Evolutionary conservation across 441 rosid species (phyloP).

Genomic region (Pelargonium citronellum): DNA sequence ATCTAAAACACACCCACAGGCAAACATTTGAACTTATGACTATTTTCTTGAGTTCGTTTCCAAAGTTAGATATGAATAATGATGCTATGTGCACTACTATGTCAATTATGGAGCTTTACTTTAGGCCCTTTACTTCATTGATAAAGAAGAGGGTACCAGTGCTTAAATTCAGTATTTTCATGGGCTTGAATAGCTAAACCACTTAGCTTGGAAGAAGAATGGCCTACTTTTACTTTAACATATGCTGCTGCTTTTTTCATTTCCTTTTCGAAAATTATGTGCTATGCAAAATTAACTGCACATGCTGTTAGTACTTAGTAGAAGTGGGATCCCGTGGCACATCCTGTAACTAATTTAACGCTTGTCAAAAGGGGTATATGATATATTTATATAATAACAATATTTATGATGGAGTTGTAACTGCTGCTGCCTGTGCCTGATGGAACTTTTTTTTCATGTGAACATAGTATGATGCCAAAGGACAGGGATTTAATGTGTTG

Average conservation of each 20-base stretch:
- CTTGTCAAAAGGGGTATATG: neutral
- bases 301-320: neutral
- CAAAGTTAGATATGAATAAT: neutral
- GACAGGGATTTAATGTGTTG: neutral
- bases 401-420: neutral
- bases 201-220: neutral
- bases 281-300: neutral
- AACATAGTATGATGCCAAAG: neutral
- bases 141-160: neutral
- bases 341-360: neutral
- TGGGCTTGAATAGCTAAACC: neutral
- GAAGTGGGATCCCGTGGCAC: neutral
- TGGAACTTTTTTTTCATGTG: neutral
- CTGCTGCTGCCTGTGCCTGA: neutral
- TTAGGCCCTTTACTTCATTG: neutral
- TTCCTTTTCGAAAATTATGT: neutral
- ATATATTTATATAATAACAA: neutral
- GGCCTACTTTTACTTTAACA: neutral
- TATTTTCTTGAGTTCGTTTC: neutral
- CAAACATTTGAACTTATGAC: neutral
- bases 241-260: neutral
- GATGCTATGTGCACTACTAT: constrained; percentile 2
- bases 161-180: neutral
- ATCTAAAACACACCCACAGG: neutral
- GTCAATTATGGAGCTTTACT: neutral